Evolutionary conservation across 2,329 filamentous ascomycete species (phyloP), one percentile per base, ranked within the genome.

Genomic region (Curvularia eragrostidis): DNA sequence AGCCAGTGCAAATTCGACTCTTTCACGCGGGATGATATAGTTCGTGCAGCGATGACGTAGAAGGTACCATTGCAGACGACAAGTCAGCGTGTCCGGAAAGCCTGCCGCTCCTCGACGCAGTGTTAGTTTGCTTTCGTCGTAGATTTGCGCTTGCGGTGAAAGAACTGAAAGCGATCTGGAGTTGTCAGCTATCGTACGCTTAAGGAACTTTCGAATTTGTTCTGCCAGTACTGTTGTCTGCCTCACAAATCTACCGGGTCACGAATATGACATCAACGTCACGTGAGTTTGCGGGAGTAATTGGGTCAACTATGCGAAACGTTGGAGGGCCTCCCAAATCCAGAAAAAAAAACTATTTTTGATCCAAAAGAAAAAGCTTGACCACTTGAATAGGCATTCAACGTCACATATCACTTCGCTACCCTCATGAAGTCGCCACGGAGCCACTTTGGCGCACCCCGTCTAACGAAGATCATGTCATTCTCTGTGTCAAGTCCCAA

Each of bases 391-490:
- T 6, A 32, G n/a, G 26, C 23, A 21, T 13, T 13, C 7, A 24
- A 13, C 12, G 19, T 34, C n/a, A 48, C 15, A 7, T 8, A 30
- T 54, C 36, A 58, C 39, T 58, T 58, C 23, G 50, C 50, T 23
- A 18, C 30, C 46, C 28, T 54, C n/a, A 50, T 55, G 18, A 58
- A 58, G n/a, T 58, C 56, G 9, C 56, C 51, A 19, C 56, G 46
- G 13, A 58, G 46, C 56, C 56, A 58, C 47, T 49, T 58, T 15
- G 56, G 56, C 21, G 58, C 50, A 43, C 54, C 49, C 42, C 47
- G 46, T 21, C 58, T 48, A 12, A 60, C 54, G 15, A 60, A 60
- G n/a, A 60, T 60, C 58, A 60, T 60, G 28, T 60, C 54, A 9
- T 56, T 53, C 38, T 60, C 54, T n/a, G 50, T 47, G 24, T 58